Evolutionary conservation across 306 rosid genomes (phyloP), one percentile per base, ranked within the genome.

Genomic region (Macrotyloma uniflorum): DNA sequence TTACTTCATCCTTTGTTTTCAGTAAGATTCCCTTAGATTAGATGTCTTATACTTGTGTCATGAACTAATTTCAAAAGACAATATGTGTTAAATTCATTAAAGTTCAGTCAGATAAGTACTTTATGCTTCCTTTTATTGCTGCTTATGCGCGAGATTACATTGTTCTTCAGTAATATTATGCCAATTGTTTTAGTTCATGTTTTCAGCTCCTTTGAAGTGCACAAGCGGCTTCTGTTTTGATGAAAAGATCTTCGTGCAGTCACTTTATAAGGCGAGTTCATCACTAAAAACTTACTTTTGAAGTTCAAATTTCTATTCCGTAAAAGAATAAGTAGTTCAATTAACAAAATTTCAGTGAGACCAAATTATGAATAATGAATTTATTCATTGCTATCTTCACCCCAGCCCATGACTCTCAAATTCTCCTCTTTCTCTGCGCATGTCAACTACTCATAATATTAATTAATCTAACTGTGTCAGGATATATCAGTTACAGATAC

Each of bases 241-340:
- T 82, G 98, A 92, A 85, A 95, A 82, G 79, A 88, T 89, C 70
- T 91, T 95, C 15, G 81, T 91, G 51, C 96, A 85, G 80, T 92
- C 97, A 19, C 97, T 95, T 75, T 88, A 92, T 87, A 91, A 91
- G 98, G 98, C 92, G 87, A 83, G 67, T 64, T 78, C 62, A 66
- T 74, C 26, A 23, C 36, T 42, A 10, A 70, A 46, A 72, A 66
- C 50, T 70, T 18, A 33, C 4, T 57, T 54, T 57, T 23, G 16
- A 32, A 24, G 49, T 40, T 76, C 14, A 64, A 43, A 54, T 81
- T 62, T 70, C 24, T 36, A 45, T 47, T 57, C 20, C n/a, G 53
- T 59, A 43, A 19, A 49, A 55, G 33, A 33, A 26, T 10, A 62
- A 67, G 15, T 32, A 36, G 38, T 22, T 13, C 50, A 63, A 5